A percentile compares a stretch with the other conserved stretches of the same genome.
phyloP scores from a whole-genome alignment of 1,284 basidiomycete species.

The Mycosarcoma mackinlayi region DNA sequence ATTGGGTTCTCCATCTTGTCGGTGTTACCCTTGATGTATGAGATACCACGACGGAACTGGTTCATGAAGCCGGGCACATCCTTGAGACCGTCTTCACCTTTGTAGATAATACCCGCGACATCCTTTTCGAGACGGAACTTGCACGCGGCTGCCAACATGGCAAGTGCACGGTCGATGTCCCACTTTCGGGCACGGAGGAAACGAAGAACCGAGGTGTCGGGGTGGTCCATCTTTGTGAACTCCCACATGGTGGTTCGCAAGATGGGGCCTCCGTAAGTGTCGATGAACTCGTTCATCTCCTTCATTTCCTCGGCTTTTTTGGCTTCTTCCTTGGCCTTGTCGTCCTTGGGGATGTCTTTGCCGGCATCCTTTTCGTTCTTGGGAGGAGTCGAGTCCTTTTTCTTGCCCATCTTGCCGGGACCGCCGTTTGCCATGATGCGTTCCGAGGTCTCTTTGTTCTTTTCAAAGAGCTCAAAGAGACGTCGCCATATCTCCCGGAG shows the following conservation, averaged over 20 bases:
- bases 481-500: conserved; percentile 59
- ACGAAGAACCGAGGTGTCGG: conserved; percentile 65
- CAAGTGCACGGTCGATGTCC: conserved; percentile 67
- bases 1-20: conserved; percentile 64
- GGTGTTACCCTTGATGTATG: conserved; percentile 67
- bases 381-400: conserved; percentile 21
- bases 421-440: conserved; percentile 56
- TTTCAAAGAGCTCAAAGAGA: conserved; percentile 61
- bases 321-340: conserved; percentile 66
- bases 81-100: conserved; percentile 67
- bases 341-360: conserved; percentile 64
- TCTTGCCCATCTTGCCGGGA: conserved; percentile 28
- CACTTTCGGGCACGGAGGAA: conserved; percentile 68
- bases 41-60: conserved; percentile 68
- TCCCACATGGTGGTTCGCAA: conserved; percentile 59
- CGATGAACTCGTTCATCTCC: conserved; percentile 62
- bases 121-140: conserved; percentile 68
- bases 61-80: conserved; percentile 68
- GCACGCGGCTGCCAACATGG: conserved; percentile 66
- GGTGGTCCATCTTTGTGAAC: conserved; percentile 64
- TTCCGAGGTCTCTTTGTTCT: conserved; percentile 61
- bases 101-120: conserved; percentile 62
- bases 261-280: conserved; percentile 66
- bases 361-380: conserved; percentile 52
- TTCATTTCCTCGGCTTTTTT: conserved; percentile 60